A percentile compares a stretch with the other conserved stretches of the same genome.
Evolutionary conservation across 2,329 filamentous ascomycete genomes (phyloP).

Genomic region (Aspergillus aculeatinus): DNA sequence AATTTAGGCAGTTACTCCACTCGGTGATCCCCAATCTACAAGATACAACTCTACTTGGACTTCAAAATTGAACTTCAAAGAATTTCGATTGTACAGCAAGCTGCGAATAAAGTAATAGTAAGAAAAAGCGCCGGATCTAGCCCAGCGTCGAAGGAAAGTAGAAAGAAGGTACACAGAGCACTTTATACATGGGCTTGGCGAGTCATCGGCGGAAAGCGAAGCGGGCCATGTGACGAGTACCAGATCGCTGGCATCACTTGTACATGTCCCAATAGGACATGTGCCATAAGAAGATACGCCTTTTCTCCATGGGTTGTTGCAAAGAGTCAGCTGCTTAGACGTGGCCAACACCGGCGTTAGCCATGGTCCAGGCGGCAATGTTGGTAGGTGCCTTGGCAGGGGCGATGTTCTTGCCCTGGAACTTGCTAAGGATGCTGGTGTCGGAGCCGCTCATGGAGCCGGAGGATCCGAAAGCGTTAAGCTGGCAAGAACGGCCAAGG

Average conservation of each 20-base stretch:
- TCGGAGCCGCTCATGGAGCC: slow-evolving; percentile 41
- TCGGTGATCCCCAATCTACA: background rate
- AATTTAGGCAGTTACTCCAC: background rate
- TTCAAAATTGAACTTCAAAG: background rate
- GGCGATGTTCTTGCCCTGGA: slow-evolving; percentile 56
- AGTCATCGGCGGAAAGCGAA: too few relatives aligned
- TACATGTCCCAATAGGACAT: too few relatives aligned
- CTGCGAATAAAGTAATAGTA: background rate
- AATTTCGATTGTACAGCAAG: background rate
- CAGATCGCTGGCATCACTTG: too few relatives aligned
- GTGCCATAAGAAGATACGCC: too few relatives aligned
- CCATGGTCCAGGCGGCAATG: slow-evolving; percentile 39
- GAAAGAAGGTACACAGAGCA: too few relatives aligned
- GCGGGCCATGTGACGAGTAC: too few relatives aligned
- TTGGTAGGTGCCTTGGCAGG: slow-evolving; percentile 39
- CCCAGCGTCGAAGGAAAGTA: background rate
- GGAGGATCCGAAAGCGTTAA: slow-evolving; percentile 49
- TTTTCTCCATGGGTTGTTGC: too few relatives aligned
- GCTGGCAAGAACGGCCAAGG: slow-evolving; percentile 54
- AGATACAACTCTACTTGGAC: background rate
- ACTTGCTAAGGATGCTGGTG: slow-evolving; percentile 51
- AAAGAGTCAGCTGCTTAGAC: slow-evolving; percentile 29
- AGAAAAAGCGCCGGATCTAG: background rate
- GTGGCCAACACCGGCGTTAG: slow-evolving; percentile 50
- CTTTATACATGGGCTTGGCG: too few relatives aligned